A percentile compares a stretch with the other conserved stretches of the same genome.
phyloP scores from a whole-genome alignment of 2,329 filamentous ascomycete species.

The Scedosporium dehoogii region DNA sequence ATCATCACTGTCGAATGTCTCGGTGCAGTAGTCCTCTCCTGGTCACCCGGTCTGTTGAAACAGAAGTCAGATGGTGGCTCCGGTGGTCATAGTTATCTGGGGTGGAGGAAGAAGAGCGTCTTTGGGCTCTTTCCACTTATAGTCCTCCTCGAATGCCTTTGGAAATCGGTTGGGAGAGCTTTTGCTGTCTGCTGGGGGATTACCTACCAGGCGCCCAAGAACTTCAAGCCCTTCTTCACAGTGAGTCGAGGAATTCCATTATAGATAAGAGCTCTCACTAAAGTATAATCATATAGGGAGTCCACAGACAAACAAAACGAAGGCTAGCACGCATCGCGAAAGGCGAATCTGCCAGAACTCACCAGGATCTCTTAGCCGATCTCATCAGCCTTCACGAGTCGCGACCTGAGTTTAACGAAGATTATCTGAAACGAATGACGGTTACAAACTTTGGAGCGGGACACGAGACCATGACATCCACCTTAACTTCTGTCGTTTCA shows the following conservation, averaged over 20 bases:
- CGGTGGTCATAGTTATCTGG: constrained; percentile 36
- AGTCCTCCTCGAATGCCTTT: constrained; percentile 27
- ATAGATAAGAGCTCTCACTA: background rate
- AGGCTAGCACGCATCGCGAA: constrained; percentile 4
- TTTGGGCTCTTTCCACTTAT: constrained; percentile 38
- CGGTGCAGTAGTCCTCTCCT: constrained; percentile 37
- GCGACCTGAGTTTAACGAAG: constrained; percentile 34
- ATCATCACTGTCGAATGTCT: constrained; percentile 43
- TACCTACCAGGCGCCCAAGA: constrained; percentile 29
- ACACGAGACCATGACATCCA: constrained; percentile 44
- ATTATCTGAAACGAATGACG: constrained; percentile 40
- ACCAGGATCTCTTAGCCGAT: constrained; percentile 33
- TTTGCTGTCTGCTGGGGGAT: constrained; percentile 35
- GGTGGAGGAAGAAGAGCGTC: constrained; percentile 42
- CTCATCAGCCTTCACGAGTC: constrained; percentile 34
- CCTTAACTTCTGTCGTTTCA: constrained; percentile 36
- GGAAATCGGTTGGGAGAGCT: constrained; percentile 22
- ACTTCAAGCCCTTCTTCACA: constrained; percentile 38
- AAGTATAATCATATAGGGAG: constrained; percentile 6
- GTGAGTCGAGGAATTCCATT: constrained; percentile 19
- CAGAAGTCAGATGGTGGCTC: constrained; percentile 34
- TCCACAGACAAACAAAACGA: constrained; percentile 10
- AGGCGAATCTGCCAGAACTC: constrained; percentile 15
- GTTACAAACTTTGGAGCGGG: constrained; percentile 47
- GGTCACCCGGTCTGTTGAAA: constrained; percentile 39